Evolutionary conservation across 176 grass and related monocot species (phyloP), one percentile per base, ranked within the genome.

Genomic region (Oryza nivara): DNA sequence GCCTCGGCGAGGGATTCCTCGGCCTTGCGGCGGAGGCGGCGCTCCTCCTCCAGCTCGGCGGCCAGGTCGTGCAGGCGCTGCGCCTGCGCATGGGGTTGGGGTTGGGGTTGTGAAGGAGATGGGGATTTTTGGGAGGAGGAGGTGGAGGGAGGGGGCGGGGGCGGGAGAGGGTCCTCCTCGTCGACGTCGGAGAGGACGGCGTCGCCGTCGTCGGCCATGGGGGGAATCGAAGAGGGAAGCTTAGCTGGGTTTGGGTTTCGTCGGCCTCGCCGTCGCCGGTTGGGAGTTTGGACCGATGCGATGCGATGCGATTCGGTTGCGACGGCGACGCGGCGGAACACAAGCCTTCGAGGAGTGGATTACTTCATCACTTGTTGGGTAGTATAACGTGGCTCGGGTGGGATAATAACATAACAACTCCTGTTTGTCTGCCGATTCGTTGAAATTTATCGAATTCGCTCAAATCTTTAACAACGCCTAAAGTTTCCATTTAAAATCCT

Each of bases 171-270:
- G 30, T 32, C 30, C 30, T 90, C 96, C 67, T 93, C 93, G 75
- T 99, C 96, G 78, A 99, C 89, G 82, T 99, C 97, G 82, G 91
- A 94, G 83, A 99, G 93, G 40, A 72, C 90, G 63, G 86, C 86
- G 72, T 67, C 86, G 47, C 88, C 83, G 58, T 63, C 58, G 58
- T 63, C 58, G 7, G 58, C 58, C 58, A 63, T 63, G 58, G 52
- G 17, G 35, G 16, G 17, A 10, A 10, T 58, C 52, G 52, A 20
- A 14, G 17, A 41, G 40, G 40, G 40, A 20, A 58, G 52, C 52
- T 44, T 44, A 44, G 9, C 43, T 43, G 41, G 41, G 41, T 9
- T 43, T 54, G 15, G 51, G 51, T 56, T 56, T 56, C 40, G 40
- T 8, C 40, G 40, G 40, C 52, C 16, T 58, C 52, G 52, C 1